Percentiles rank a stretch among this genome's conserved stretches.
phyloP scores from a whole-genome alignment of 2,329 filamentous ascomycete genomes.

The Rasamsonia emersonii region DNA sequence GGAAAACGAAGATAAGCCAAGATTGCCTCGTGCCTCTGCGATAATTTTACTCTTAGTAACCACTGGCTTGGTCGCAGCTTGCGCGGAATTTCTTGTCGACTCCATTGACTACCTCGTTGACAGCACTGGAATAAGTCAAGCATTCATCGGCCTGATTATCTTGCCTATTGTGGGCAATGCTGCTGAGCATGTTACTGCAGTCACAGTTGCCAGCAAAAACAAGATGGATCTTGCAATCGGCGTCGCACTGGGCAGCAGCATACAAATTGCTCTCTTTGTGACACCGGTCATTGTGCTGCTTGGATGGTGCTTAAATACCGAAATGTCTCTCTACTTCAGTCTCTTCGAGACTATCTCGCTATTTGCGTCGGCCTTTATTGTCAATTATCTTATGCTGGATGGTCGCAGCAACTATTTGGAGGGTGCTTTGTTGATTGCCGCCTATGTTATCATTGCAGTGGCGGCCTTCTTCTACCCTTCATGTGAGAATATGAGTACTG shows the following conservation, averaged over 20 bases:
- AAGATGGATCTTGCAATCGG: slow-evolving; percentile 70
- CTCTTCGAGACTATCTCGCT: slow-evolving; percentile 82
- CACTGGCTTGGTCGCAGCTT: slow-evolving; percentile 58
- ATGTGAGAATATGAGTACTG: slow-evolving; percentile 37
- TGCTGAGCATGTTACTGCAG: slow-evolving; percentile 64
- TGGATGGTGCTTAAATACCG: slow-evolving; percentile 58
- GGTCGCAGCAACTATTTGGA: slow-evolving; percentile 82
- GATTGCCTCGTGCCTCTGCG: slow-evolving; percentile 37
- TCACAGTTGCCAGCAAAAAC: slow-evolving; percentile 64
- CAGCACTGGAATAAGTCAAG: slow-evolving; percentile 49
- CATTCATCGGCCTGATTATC: slow-evolving; percentile 64
- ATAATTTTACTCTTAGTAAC: slow-evolving; percentile 55
- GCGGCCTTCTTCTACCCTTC: slow-evolving; percentile 60
- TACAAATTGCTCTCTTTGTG: slow-evolving; percentile 63
- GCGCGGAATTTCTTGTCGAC: slow-evolving; percentile 62
- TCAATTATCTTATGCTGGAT: slow-evolving; percentile 80
- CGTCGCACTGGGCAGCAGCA: slow-evolving; percentile 61
- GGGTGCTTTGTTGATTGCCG: slow-evolving; percentile 55
- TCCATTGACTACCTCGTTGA: slow-evolving; percentile 58
- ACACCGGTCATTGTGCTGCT: slow-evolving; percentile 62
- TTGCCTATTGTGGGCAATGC: slow-evolving; percentile 66
- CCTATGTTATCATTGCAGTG: slow-evolving; percentile 60
- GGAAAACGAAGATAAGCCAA: slow-evolving; percentile 18
- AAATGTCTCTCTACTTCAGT: slow-evolving; percentile 78
- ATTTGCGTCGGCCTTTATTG: slow-evolving; percentile 75